Conservation (phyloP, 192 early-diverging fungal genomes). For the Chytriomyces sp. region DNA sequence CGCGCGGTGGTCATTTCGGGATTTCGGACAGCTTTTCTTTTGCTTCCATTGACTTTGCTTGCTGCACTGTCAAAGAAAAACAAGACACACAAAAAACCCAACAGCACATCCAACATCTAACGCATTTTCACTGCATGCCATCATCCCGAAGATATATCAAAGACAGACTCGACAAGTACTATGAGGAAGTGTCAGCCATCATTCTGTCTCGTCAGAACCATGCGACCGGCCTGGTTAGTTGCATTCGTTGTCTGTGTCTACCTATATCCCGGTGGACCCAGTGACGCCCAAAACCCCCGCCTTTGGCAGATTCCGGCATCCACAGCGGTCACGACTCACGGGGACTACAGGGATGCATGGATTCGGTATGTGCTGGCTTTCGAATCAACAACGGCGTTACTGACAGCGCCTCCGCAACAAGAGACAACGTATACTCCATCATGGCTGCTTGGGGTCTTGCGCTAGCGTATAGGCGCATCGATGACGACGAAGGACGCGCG, state of each 20-base stretch:
- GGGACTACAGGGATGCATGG: conserved; percentile 90
- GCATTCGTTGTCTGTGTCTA: background rate
- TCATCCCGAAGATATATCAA: conserved; percentile 20
- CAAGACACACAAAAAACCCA: no score
- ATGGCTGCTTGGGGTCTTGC: conserved; percentile 81
- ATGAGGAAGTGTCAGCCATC: conserved; percentile 71
- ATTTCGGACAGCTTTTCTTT: no score
- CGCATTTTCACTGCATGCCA: conserved; percentile 1
- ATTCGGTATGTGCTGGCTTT: conserved; percentile 61
- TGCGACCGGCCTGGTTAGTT: conserved; percentile 70
- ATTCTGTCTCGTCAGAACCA: conserved; percentile 82
- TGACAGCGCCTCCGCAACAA: conserved; percentile 33
- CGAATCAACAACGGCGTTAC: background rate
- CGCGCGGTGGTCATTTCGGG: no score
- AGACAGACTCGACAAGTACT: conserved; percentile 74
- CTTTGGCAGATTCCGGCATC: conserved; percentile 74
- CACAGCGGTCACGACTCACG: conserved; percentile 84
- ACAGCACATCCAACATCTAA: no score
- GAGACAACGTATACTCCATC: conserved; percentile 91
- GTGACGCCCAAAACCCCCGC: background rate
- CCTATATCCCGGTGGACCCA: background rate
- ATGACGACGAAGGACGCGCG: conserved; percentile 79
- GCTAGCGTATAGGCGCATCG: conserved; percentile 80
- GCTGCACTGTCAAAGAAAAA: no score
- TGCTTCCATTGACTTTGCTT: no score